These are phyloP conservation scores for Biscogniauxia mediterranea DNA, from an alignment of 2,329 filamentous ascomycete species.

Conservation along the genomic window DNA sequence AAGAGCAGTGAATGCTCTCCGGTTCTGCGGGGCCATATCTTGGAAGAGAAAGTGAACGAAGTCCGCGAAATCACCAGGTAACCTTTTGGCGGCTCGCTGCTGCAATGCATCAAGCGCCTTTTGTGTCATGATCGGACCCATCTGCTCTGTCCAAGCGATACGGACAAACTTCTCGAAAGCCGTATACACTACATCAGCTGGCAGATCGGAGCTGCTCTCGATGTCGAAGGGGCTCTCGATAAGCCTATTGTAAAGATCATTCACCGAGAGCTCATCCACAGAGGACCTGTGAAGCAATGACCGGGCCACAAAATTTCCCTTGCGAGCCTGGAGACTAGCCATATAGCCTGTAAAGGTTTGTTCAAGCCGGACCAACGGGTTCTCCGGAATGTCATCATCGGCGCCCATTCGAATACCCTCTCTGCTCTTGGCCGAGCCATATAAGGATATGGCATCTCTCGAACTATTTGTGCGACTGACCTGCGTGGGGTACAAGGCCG, in stretches of 20 bases:
- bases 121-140: conserved; percentile 78
- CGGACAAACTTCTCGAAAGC: conserved; percentile 92
- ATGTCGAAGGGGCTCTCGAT: conserved; percentile 80
- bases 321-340: conserved; percentile 77
- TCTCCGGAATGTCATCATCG: conserved; percentile 57
- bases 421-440: conserved; percentile 52
- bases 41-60: conserved; percentile 64
- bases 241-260: conserved; percentile 85
- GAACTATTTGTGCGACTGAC: conserved; percentile 45
- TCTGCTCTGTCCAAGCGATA: conserved; percentile 83
- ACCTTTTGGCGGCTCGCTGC: conserved; percentile 60
- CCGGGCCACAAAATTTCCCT: conserved; percentile 81
- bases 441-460: conserved; percentile 47
- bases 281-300: conserved; percentile 66
- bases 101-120: conserved; percentile 74
- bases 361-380: conserved; percentile 72
- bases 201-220: conserved; percentile 70
- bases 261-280: conserved; percentile 77
- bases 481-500: conserved; percentile 41
- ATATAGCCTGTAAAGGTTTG: conserved; percentile 83
- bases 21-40: conserved; percentile 68
- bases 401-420: conserved; percentile 40
- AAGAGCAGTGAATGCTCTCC: conserved; percentile 76
- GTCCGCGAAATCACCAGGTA: conserved; percentile 70
- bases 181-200: conserved; percentile 82